A percentile compares a stretch with the other conserved stretches of the same genome.
These are phyloP conservation scores for Catharanthus roseus DNA, from an alignment of 257 asterid genomes.

Conservation along the genomic window DNA sequence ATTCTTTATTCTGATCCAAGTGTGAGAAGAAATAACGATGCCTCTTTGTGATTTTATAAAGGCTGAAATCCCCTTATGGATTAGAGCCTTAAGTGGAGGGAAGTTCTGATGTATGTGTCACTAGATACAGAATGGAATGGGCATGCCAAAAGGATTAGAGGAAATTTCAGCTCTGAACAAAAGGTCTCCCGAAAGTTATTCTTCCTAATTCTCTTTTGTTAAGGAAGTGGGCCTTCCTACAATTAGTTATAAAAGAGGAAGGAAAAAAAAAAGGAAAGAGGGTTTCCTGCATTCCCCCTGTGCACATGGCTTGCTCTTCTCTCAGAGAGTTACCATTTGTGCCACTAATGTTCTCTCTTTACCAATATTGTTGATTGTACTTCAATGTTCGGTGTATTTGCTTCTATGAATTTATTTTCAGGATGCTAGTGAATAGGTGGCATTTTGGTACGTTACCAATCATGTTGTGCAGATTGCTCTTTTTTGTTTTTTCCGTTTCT, in stretches of 20 bases:
- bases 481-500: background rate
- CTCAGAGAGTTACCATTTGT: background rate
- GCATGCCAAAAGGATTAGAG: background rate
- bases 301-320: background rate
- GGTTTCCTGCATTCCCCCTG: background rate
- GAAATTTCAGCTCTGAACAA: conserved; percentile 2
- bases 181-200: background rate
- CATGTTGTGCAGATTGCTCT: background rate
- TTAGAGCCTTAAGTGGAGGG: background rate
- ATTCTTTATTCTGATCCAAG: background rate
- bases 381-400: background rate
- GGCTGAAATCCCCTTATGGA: background rate
- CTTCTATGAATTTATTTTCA: background rate
- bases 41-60: background rate
- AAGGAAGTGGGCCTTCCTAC: background rate
- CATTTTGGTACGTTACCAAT: background rate
- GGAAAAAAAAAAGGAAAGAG: background rate
- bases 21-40: background rate
- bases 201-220: background rate
- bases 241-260: background rate
- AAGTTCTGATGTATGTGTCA: background rate
- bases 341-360: background rate
- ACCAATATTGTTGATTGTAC: background rate
- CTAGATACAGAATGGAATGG: background rate
- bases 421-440: background rate